Base-by-base conservation (phyloP, 1,139 yeast genomes). In the Taphrina communis region DNA sequence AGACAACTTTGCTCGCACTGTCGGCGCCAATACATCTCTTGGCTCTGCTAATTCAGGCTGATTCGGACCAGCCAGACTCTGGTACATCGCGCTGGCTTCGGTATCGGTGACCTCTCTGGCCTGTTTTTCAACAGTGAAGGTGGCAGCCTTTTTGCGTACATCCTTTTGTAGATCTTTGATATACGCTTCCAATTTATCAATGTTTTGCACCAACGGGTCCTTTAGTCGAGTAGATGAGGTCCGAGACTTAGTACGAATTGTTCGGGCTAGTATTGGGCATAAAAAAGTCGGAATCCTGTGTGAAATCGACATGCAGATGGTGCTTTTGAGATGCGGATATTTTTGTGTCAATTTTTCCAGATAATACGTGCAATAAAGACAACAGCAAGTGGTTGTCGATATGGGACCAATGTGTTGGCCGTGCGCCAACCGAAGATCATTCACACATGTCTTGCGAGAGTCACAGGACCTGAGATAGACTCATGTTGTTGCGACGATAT, bases 101-200 rank as follows among this genome's bases (percentile, higher is more conserved):
- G 31, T 38, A 9, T 53, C 55, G 7, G 50, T 50, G 8, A 55
- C 36, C 19, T 42, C 55, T n/a, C 35, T 36, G 6, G 65, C 57
- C 35, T 53, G 58, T 36, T 25, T 35, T 2, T 56, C 60, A 9
- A n/a, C 50, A 6, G 46, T 7, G 46, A 56, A 21, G 21, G 42
- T 42, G n/a, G 48, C 50, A 12, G 48, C 44, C 39, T 55, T 42
- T 35, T 63, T 41, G 8, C 46, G 42, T 9, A 63, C 67, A 41
- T 41, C 52, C 48, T 63, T 63, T 19, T 36, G 44, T 19, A 63
- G 61, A n/a, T 36, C 42, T 39, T 55, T 63, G 44, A 63, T 25
- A n/a, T 63, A 63, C 11, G 61, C 53, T 46, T 63, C 67, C 14
- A 63, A 55, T 59, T 63, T 63, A 9, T 63, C 67, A 9, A 63